phyloP scores from a whole-genome alignment of 305 asterid genomes.

The Fraxinus paxiana region DNA sequence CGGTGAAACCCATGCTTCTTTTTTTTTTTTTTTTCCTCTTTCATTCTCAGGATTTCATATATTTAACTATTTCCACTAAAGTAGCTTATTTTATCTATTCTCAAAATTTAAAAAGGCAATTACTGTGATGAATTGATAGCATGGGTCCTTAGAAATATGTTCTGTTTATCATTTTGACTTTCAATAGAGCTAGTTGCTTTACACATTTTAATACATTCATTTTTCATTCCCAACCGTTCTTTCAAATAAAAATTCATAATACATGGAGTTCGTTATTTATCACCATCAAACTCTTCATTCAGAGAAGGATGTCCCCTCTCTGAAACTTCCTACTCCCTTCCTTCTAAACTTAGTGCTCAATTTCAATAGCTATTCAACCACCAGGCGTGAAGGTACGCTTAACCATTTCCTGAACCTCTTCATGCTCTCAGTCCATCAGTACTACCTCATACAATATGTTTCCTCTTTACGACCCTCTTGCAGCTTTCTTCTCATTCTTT shows the following conservation, averaged over 20 bases:
- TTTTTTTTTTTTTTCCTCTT: not conserved
- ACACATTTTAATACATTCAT: not conserved
- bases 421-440: not conserved
- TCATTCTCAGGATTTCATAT: not conserved
- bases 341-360: slow-evolving; percentile 10
- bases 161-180: not conserved
- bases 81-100: not conserved
- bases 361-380: slow-evolving; percentile 4
- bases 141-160: not conserved
- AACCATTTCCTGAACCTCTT: not conserved
- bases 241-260: not conserved
- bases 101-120: not conserved
- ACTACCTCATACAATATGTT: not conserved
- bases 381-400: not conserved
- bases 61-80: not conserved
- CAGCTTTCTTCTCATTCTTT: not conserved
- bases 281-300: not conserved
- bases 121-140: not conserved
- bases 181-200: not conserved
- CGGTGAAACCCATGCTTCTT: not conserved
- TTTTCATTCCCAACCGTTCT: not conserved
- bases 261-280: not conserved
- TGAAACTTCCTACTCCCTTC: not conserved
- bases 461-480: not conserved
- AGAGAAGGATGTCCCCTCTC: not conserved